Percentiles rank a stretch among this genome's conserved stretches.
phyloP scores from a whole-genome alignment of 495 filamentous ascomycete genomes.

The Penicillium subrubescens region DNA sequence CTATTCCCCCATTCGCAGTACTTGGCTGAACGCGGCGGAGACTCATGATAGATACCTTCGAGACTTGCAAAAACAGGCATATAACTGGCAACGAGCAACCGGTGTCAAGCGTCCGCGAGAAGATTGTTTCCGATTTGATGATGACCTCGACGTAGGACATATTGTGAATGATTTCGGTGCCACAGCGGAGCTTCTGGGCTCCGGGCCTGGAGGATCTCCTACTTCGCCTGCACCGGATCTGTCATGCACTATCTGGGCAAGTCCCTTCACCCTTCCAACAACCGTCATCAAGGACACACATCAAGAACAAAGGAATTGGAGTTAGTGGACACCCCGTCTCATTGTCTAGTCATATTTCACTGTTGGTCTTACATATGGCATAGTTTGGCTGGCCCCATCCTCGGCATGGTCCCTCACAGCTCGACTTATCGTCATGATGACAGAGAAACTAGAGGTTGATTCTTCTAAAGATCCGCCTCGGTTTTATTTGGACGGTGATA shows the following conservation, averaged over 20 bases:
- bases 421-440: slow-evolving; percentile 34
- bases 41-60: slow-evolving; percentile 19
- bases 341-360: not conserved
- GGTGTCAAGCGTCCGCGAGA: not conserved
- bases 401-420: slow-evolving; percentile 36
- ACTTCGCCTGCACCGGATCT: not conserved
- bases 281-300: not conserved
- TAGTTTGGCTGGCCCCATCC: slow-evolving; percentile 36
- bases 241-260: not conserved
- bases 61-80: slow-evolving; percentile 12
- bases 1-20: not conserved
- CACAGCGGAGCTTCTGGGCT: not conserved
- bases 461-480: not conserved
- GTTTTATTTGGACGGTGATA: slow-evolving; percentile 28
- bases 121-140: not conserved
- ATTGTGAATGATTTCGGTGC: slow-evolving; percentile 1
- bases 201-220: not conserved
- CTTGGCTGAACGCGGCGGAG: not conserved
- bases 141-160: not conserved
- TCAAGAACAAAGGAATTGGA: slow-evolving; percentile 4
- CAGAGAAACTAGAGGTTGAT: slow-evolving; percentile 21
- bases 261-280: not conserved
- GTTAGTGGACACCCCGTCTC: not conserved
- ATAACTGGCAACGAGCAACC: not conserved
- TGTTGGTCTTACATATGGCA: not conserved